These are phyloP conservation scores for Coemansia furcata DNA, from an alignment of 192 early-diverging fungal species.

Conservation along the genomic window DNA sequence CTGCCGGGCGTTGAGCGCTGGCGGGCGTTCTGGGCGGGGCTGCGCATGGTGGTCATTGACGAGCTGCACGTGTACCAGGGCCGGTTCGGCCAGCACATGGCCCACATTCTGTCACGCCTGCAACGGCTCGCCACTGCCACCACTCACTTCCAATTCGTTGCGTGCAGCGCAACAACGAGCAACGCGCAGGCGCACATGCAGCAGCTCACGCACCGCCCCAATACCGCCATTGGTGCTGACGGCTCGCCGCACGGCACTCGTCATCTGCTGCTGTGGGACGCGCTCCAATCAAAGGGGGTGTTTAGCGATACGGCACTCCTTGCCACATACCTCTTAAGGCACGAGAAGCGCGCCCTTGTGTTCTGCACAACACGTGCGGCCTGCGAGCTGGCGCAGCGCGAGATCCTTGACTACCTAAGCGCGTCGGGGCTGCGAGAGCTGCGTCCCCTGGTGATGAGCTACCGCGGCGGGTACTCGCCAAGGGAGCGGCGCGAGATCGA, in stretches of 20 bases:
- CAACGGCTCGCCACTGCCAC: conserved; percentile 10
- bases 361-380: conserved; percentile 54
- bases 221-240: conserved; percentile 10
- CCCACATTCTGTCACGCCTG: conserved; percentile 65
- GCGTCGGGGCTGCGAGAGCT: not conserved
- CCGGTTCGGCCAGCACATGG: conserved; percentile 65
- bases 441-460: conserved; percentile 54
- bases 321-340: conserved; percentile 30
- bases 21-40: conserved; percentile 53
- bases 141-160: conserved; percentile 61
- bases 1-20: conserved; percentile 59
- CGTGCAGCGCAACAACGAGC: conserved; percentile 72
- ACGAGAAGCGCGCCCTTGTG: conserved; percentile 50
- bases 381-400: conserved; percentile 52
- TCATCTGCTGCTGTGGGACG: conserved; percentile 24
- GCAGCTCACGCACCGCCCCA: not conserved
- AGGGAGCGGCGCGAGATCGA: conserved; percentile 70
- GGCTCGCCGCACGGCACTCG: conserved; percentile 26
- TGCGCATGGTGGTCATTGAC: conserved; percentile 71
- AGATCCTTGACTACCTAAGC: conserved; percentile 15
- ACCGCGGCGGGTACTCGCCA: conserved; percentile 73
- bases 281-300: not conserved
- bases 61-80: conserved; percentile 73
- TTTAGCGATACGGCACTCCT: conserved; percentile 35
- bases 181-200: conserved; percentile 49